Base-by-base conservation (phyloP, 805 yeast species). In the Pichia paraexigua region DNA sequence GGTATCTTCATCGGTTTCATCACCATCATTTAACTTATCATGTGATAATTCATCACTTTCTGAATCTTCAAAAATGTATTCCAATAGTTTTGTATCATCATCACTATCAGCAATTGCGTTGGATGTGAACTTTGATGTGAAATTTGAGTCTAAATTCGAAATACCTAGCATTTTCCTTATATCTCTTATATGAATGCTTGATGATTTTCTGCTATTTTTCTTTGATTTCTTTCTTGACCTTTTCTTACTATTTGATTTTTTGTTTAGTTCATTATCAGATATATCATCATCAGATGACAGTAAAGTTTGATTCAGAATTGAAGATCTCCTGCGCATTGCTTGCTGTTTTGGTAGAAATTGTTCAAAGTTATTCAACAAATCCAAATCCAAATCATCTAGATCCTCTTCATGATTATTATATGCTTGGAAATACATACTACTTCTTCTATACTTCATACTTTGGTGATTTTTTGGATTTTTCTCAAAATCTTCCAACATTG, bases 1-100 rank as follows among this genome's bases (percentile, higher is more conserved):
- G n/a, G 80, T 77, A 63, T 92, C 98, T 56, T 89, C 97, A 66
- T 92, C 99, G 0, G 99, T 94, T 17, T 95, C 87, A 60, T 91
- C 97, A 43, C 94, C 96, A 58, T 86, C 84, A 51, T 78, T 60
- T 24, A 42, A 54, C 24, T 55, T 58, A 27, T 61, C 63, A 21
- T 32, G 37, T 53, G 58, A 13, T 45, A 56, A 39, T 52, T 50
- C 28, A 39, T 56, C 59, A 12, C 65, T 69, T 27, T 52, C 57
- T 6, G 51, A 52, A 25, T 39, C 50, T 17, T 63, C 72, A 63
- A 87, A 83, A 58, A 86, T 83, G 65, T 86, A 85, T 62, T 83
- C 83, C 83, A 90, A 80, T 41, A 87, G 69, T 60, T 85, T 82
- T 5, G 85, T 74, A 60, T 85, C 91, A 62, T 83, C 54, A 30